Base-by-base conservation (phyloP, 164 flowering plant genomes). In the Dillenia turbinata region DNA sequence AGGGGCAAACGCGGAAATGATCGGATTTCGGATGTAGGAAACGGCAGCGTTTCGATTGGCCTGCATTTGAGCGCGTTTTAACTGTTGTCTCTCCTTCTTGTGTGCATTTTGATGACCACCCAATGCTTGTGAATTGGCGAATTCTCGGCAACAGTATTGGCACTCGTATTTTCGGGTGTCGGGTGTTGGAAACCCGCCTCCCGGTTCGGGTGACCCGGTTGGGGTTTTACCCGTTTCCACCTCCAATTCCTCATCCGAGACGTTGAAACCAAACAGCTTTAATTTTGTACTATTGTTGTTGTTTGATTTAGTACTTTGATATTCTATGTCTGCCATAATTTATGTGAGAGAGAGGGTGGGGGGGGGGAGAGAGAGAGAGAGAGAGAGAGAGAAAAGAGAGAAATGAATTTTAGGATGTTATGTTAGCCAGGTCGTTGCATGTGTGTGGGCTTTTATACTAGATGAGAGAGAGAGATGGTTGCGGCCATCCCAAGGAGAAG, bases 61-160 rank as follows among this genome's bases (percentile, higher is more conserved):
- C 56, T 85, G 88, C 72, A 85, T 62, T 65, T 88, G 96, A 0
- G 91, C 96, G 0, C 97, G 81, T 71, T 90, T 92, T 46, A 87
- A 79, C 69, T 90, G 96, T 71, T 92, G 98, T 1, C 98, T 50
- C 66, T 90, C 98, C 65, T 92, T 92, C 69, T 92, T 92, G 77
- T 92, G 97, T 10, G 97, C 98, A 81, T 92, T 92, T 67, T 92
- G 98, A 69, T 92, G 98, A 55, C 98, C 98, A 8, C 98, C 98
- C 8, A 92, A 71, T n/a, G 98, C 98, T 65, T 92, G 98, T 1
- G 98, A 92, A 70, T 92, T 92, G 16, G 93, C 92, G 63, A 92
- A 92, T 66, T 90, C 98, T 0, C 98, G 65, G 78, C 77, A 85
- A 61, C 98, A 92, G 74, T 90, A 92, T 66, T 92, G 98, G 67